Percentiles rank a stretch among this genome's conserved stretches.
phyloP scores from a whole-genome alignment of 208 protist genomes.

The Crithidia bombi region DNA sequence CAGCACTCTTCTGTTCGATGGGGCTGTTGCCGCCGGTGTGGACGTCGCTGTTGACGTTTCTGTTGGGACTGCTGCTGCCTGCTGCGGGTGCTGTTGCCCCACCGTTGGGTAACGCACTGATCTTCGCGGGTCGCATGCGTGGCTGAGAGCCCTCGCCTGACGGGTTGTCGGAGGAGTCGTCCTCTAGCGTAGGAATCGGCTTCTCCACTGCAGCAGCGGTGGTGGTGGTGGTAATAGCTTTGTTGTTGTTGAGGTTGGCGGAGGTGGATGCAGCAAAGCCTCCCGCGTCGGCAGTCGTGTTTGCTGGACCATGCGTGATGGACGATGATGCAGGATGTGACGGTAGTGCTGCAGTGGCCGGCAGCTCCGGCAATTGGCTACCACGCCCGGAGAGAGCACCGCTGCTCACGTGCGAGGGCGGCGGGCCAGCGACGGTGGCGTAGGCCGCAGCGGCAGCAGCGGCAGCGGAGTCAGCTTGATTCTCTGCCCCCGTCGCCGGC shows the following conservation, averaged over 20 bases:
- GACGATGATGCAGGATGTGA: background rate
- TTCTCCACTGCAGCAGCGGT: background rate
- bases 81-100: background rate
- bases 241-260: no score
- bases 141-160: background rate
- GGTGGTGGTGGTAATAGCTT: no score
- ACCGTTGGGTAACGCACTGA: background rate
- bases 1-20: background rate
- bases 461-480: background rate
- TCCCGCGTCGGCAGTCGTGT: background rate
- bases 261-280: background rate
- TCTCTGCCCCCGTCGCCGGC: background rate
- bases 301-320: background rate
- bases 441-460: background rate
- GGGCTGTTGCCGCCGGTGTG: background rate
- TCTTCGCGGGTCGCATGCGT: background rate
- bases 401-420: no score
- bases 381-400: no score
- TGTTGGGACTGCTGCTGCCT: background rate
- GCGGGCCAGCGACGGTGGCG: background rate
- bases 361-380: no score
- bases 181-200: slow-evolving; percentile 5
- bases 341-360: no score
- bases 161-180: background rate
- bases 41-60: background rate